Evolutionary conservation across 2,329 filamentous ascomycete species (phyloP).

Genomic region (Pseudovirgaria hyperparasitica): DNA sequence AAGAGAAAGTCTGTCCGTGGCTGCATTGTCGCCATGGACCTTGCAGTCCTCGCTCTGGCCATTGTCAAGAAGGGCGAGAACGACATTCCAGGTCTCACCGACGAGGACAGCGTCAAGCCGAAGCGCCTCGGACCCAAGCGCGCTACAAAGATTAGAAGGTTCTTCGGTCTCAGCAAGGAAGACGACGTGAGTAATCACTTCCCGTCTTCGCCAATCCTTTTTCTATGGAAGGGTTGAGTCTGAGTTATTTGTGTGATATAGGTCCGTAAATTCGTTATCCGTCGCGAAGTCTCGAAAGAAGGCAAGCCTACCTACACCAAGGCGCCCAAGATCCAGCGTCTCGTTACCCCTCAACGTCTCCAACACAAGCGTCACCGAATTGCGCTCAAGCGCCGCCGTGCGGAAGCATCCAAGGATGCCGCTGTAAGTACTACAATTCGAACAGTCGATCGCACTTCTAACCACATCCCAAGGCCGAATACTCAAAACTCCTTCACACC

Average conservation of each 20-base stretch:
- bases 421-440: constrained; percentile 56
- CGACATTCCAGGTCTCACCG: constrained; percentile 91
- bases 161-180: constrained; percentile 99
- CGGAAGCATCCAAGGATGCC: constrained; percentile 97
- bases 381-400: constrained; percentile 94
- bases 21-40: constrained; percentile 94
- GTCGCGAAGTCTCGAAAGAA: constrained; percentile 94
- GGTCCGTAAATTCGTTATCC: constrained; percentile 99
- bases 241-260: constrained; percentile 37
- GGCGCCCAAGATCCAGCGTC: constrained; percentile 99
- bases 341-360: constrained; percentile 97
- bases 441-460: constrained; percentile 14
- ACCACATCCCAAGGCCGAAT: constrained; percentile 64
- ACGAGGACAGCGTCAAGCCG: constrained; percentile 94
- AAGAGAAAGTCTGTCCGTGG: constrained; percentile 99
- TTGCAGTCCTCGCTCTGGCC: constrained; percentile 85
- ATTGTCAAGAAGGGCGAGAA: constrained; percentile 96
- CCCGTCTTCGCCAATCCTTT: constrained; percentile 55
- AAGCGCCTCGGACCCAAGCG: constrained; percentile 99
- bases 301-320: constrained; percentile 99
- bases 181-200: constrained; percentile 83
- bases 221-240: constrained; percentile 34
- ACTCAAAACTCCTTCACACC: constrained; percentile 90
- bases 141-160: constrained; percentile 98
- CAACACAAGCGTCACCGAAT: constrained; percentile 99